Base-by-base conservation (phyloP, 257 asterid species). In the Petunia secreta region DNA sequence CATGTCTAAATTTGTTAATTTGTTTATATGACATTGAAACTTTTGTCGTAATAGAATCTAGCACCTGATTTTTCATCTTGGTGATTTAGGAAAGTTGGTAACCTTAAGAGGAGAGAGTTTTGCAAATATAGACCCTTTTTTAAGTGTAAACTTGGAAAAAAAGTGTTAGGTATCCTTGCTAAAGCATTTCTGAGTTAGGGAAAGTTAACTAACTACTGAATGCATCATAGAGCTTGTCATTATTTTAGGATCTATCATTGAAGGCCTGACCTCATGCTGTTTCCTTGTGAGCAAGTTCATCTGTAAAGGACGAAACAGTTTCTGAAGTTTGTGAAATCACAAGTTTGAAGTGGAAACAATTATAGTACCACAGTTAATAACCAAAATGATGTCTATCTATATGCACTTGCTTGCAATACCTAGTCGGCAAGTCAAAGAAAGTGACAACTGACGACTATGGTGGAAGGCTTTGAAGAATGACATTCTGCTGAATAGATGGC, bases 401-500 rank as follows among this genome's bases (percentile, higher is more conserved):
- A 14, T 3, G 38, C 11, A 14, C 75, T 66, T 66, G 75, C 41
- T 66, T 66, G 75, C 53, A 66, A 53, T 66, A 41, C 38, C 38
- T 15, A 15, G 54, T 15, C 38, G 2, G 14, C 38, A 6, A 15
- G 54, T 15, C 38, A 1, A 66, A 66, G 54, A 8, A 40, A 25
- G 75, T 66, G 75, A 44, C 7, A 66, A 8, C 41, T 62, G 75
- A 44, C 7, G 41, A 8, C 41, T 62, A 36, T 66, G 0, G 54
- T 7, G 75, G 53, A 66, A 66, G 41, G 53, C 75, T 66, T 66
- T 66, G 14, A 66, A 41, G 75, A 41, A 8, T 66, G 54, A 38
- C 48, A 66, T 66, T 66, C 75, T 41, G 54, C 75, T 41, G 54
- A 66, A 66, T 37, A 66, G 38, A 66, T 66, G 75, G 14, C 38